Percentiles rank a stretch among this genome's conserved stretches.
Conservation (phyloP, 495 filamentous ascomycete species). For the Durotheca rogersii region DNA sequence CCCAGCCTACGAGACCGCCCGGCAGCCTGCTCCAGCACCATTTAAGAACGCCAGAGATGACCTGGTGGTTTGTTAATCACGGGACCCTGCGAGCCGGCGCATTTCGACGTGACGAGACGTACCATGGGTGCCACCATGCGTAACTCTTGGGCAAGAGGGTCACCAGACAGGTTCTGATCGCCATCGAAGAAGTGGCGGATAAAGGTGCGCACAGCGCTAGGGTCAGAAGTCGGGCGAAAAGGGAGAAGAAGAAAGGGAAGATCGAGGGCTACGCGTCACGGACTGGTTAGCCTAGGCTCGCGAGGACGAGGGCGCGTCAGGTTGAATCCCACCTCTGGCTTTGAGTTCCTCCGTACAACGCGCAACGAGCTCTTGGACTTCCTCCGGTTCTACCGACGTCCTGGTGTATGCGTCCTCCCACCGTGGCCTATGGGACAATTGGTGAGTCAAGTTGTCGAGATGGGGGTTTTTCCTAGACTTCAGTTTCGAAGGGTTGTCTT, state of each 20-base stretch:
- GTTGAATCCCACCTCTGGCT: conserved; percentile 72
- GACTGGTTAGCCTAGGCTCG: conserved; percentile 38
- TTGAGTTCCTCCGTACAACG: conserved; percentile 91
- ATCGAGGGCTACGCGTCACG: conserved; percentile 65
- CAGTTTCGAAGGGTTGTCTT: conserved; percentile 61
- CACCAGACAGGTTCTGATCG: conserved; percentile 57
- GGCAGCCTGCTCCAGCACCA: conserved; percentile 97
- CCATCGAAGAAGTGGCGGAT: conserved; percentile 88
- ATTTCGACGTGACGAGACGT: conserved; percentile 27
- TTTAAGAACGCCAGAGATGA: conserved; percentile 90
- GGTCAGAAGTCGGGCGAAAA: conserved; percentile 88
- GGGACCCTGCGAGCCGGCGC: background rate
- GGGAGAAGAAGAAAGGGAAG: conserved; percentile 94
- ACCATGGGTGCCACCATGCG: conserved; percentile 95
- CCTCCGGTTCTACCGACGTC: conserved; percentile 82
- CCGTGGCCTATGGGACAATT: conserved; percentile 63
- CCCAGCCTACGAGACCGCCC: conserved; percentile 94
- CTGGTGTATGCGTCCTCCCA: conserved; percentile 91
- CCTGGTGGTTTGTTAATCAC: conserved; percentile 52
- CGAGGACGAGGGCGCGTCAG: conserved; percentile 8
- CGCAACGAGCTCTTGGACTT: conserved; percentile 82
- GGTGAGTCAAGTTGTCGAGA: conserved; percentile 45
- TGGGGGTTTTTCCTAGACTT: conserved; percentile 58
- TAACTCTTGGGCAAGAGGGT: conserved; percentile 78
- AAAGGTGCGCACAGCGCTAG: conserved; percentile 86